phyloP scores from a whole-genome alignment of 192 early-diverging fungal species.

The Dissophora globulifera region DNA sequence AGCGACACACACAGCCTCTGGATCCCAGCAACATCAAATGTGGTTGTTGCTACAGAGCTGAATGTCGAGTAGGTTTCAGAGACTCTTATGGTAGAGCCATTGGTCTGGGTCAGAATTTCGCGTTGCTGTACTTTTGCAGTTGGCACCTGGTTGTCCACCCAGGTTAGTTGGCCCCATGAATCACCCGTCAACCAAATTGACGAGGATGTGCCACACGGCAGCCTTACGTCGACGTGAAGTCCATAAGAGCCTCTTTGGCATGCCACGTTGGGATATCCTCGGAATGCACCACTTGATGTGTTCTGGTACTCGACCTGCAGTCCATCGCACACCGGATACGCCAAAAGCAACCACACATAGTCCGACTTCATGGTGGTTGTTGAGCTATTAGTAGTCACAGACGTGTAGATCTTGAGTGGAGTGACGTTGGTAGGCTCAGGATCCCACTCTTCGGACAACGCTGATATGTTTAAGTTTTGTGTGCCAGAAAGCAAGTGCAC shows the following conservation, averaged over 20 bases:
- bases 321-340: not conserved
- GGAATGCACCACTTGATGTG: constrained; percentile 15
- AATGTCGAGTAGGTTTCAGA: constrained; percentile 15
- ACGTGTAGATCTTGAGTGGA: constrained; percentile 13
- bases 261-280: not conserved
- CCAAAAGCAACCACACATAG: constrained; percentile 1
- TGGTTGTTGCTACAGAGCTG: constrained; percentile 14
- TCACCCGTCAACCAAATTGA: constrained; percentile 7
- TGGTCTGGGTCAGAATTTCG: constrained; percentile 13
- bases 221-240: constrained; percentile 1
- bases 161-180: constrained; percentile 14
- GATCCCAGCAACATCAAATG: constrained; percentile 7
- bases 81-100: constrained; percentile 15
- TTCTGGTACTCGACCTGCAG: constrained; percentile 11
- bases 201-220: constrained; percentile 3
- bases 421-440: constrained; percentile 14
- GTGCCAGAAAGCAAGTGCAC: constrained; percentile 15
- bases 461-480: constrained; percentile 9
- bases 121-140: constrained; percentile 16
- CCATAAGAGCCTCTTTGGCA: not conserved
- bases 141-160: constrained; percentile 5
- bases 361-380: constrained; percentile 9
- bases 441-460: constrained; percentile 2
- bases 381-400: constrained; percentile 3
- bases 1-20: constrained; percentile 16